phyloP scores from a whole-genome alignment of 1,284 basidiomycete genomes.

The Sporisorium iseilematis-ciliati region DNA sequence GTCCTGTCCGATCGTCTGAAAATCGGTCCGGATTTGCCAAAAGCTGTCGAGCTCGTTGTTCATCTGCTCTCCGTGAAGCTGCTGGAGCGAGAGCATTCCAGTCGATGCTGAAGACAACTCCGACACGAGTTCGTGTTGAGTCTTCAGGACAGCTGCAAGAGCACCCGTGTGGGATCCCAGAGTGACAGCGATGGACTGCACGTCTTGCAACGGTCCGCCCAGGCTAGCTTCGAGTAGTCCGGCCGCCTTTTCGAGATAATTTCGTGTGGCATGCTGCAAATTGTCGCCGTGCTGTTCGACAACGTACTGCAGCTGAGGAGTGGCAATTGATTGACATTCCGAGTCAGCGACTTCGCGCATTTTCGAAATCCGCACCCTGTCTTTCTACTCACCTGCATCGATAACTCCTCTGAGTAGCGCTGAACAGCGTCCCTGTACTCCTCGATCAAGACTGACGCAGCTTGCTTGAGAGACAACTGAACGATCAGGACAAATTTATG shows the following conservation, averaged over 20 bases:
- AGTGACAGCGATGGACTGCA: neutral
- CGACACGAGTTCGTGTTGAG: constrained; percentile 9
- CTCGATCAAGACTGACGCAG: neutral
- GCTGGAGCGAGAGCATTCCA: constrained; percentile 8
- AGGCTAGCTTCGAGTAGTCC: constrained; percentile 2
- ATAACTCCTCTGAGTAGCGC: constrained; percentile 3
- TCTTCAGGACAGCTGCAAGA: neutral
- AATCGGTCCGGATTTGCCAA: constrained; percentile 7
- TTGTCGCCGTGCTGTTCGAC: constrained; percentile 1
- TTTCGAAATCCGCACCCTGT: neutral
- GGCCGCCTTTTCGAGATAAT: constrained; percentile 5
- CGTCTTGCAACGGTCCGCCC: neutral
- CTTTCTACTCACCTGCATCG: constrained; percentile 17
- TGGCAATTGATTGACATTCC: too few relatives aligned
- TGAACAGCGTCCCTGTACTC: neutral
- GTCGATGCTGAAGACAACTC: constrained; percentile 8
- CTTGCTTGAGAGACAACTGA: constrained; percentile 14
- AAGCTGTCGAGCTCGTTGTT: constrained; percentile 9
- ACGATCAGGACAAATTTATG: too few relatives aligned
- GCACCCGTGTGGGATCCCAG: constrained; percentile 8
- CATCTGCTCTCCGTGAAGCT: constrained; percentile 5
- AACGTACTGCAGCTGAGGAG: constrained; percentile 7
- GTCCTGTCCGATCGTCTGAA: constrained; percentile 1
- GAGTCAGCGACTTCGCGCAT: neutral
- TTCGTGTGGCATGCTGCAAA: neutral